Evolutionary conservation across 1,284 basidiomycete species (phyloP).

Genomic region (Tylopilus orsonianus): DNA sequence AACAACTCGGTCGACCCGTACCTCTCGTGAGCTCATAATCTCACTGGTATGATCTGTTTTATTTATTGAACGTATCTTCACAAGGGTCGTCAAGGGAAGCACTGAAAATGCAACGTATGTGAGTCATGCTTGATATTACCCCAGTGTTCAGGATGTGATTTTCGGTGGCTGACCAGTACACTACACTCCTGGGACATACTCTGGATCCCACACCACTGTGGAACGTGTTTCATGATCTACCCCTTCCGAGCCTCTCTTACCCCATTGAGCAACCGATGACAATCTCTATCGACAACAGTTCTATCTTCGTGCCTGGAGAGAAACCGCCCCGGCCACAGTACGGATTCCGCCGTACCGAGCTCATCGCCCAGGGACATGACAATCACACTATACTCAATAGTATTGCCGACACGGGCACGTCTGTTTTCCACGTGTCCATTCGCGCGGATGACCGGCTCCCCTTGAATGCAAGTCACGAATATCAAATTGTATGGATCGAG

Average conservation of each 20-base stretch:
- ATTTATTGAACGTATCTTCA: background rate
- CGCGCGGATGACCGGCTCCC: slow-evolving; percentile 42
- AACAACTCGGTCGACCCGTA: slow-evolving; percentile 50
- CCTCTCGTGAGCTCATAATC: slow-evolving; percentile 43
- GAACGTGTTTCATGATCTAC: slow-evolving; percentile 18
- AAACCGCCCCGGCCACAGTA: slow-evolving; percentile 49
- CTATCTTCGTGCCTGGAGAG: slow-evolving; percentile 56
- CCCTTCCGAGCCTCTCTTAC: background rate
- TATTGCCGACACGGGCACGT: slow-evolving; percentile 44
- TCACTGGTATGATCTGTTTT: background rate
- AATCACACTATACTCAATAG: slow-evolving; percentile 42
- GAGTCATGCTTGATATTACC: background rate
- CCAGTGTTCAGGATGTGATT: background rate
- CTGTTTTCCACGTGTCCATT: slow-evolving; percentile 58
- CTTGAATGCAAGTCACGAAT: slow-evolving; percentile 57
- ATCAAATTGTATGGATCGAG: slow-evolving; percentile 64
- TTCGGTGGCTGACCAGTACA: slow-evolving; percentile 40
- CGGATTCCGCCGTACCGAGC: slow-evolving; percentile 59
- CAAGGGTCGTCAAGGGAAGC: slow-evolving; percentile 50
- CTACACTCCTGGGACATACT: slow-evolving; percentile 41
- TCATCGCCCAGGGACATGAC: slow-evolving; percentile 49
- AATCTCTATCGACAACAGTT: slow-evolving; percentile 56
- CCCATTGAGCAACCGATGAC: slow-evolving; percentile 48
- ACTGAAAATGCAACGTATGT: slow-evolving; percentile 47
- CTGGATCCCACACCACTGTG: slow-evolving; percentile 50